A percentile compares a stretch with the other conserved stretches of the same genome.
These are phyloP conservation scores for Colletotrichum cuscutae DNA, from an alignment of 2,329 filamentous ascomycete genomes.

Conservation along the genomic window DNA sequence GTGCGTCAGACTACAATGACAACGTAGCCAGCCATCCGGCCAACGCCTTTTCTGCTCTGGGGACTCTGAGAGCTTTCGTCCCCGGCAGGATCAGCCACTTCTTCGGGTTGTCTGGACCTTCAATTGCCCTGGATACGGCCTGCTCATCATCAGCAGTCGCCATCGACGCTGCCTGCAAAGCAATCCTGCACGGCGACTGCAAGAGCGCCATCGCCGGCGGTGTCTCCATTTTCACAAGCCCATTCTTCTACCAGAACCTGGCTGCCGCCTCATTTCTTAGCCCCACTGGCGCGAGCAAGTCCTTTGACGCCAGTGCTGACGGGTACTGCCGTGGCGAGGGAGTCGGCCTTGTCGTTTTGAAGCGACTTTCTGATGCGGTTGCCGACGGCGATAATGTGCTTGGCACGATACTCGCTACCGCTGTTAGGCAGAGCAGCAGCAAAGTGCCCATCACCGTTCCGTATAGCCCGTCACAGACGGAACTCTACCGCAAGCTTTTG, in stretches of 20 bases:
- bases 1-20: conserved; percentile 41
- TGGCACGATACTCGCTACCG: too few relatives aligned
- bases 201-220: conserved; percentile 38
- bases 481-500: too few relatives aligned
- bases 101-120: background rate
- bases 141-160: conserved; percentile 25
- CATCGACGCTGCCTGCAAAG: conserved; percentile 40
- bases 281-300: conserved; percentile 30
- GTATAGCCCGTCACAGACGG: too few relatives aligned
- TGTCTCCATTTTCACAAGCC: conserved; percentile 40
- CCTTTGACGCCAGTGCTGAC: conserved; percentile 48
- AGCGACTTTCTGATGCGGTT: background rate
- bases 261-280: conserved; percentile 26
- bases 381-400: background rate
- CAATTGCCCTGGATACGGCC: too few relatives aligned
- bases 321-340: conserved; percentile 57
- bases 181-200: conserved; percentile 36
- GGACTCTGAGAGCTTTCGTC: conserved; percentile 41
- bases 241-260: conserved; percentile 32
- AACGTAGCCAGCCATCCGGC: conserved; percentile 43
- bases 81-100: background rate
- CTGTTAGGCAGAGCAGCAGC: too few relatives aligned
- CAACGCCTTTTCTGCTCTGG: conserved; percentile 44
- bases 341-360: background rate
- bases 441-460: too few relatives aligned